Percentiles rank a stretch among this genome's conserved stretches.
Conservation (phyloP, 2,329 filamentous ascomycete genomes). For the Dactylellina haptotyla region DNA sequence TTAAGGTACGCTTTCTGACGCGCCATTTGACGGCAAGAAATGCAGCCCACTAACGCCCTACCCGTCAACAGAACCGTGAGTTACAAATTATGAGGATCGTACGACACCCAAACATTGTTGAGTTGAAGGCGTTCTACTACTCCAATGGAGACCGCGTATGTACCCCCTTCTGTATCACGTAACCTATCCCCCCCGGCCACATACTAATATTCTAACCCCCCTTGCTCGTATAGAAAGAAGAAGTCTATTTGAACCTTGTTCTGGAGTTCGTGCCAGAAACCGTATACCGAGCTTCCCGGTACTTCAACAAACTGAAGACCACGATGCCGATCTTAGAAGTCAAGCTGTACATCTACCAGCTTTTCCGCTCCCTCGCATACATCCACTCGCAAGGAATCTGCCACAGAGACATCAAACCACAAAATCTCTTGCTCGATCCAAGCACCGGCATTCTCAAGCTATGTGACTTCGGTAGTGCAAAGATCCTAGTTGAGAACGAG, state of each 20-base stretch:
- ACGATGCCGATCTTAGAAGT: conserved; percentile 99
- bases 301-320: conserved; percentile 99
- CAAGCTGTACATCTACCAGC: conserved; percentile 99
- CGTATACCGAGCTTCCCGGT: conserved; percentile 95
- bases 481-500: conserved; percentile 98
- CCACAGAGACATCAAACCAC: conserved; percentile 98
- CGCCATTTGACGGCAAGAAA: not conserved
- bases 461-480: conserved; percentile 98
- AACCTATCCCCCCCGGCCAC: not conserved
- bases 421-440: conserved; percentile 94
- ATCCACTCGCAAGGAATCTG: conserved; percentile 99
- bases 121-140: conserved; percentile 99
- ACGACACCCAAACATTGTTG: conserved; percentile 97
- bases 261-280: conserved; percentile 99
- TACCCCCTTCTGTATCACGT: conserved; percentile 52
- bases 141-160: conserved; percentile 96
- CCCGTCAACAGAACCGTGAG: conserved; percentile 83
- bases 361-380: conserved; percentile 97
- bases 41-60: conserved; percentile 25
- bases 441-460: conserved; percentile 92
- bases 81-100: conserved; percentile 99
- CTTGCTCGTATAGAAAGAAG: conserved; percentile 91
- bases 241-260: conserved; percentile 97
- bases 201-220: conserved; percentile 7
- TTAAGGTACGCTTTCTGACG: conserved; percentile 76